Conservation (phyloP, 2,329 filamentous ascomycete genomes). For the Orbilia quercus region DNA sequence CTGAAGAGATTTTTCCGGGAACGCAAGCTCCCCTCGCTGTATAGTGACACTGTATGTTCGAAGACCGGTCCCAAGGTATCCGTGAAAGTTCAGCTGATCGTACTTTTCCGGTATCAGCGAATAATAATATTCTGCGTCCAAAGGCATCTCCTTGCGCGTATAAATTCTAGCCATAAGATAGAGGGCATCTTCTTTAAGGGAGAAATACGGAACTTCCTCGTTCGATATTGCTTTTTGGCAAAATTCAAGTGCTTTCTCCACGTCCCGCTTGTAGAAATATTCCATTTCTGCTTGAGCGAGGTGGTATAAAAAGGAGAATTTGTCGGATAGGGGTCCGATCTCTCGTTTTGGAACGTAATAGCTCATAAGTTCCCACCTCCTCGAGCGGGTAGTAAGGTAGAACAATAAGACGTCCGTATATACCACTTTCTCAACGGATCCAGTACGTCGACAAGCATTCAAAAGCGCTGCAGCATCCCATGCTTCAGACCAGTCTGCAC, state of each 20-base stretch:
- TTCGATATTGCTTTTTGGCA: conserved; percentile 28
- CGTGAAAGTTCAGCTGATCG: conserved; percentile 35
- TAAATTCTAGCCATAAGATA: conserved; percentile 37
- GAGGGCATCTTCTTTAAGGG: conserved; percentile 17
- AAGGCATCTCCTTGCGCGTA: conserved; percentile 9
- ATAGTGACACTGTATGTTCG: neutral
- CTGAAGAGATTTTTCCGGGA: neutral
- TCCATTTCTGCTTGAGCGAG: conserved; percentile 20
- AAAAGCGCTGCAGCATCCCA: no score
- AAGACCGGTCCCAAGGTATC: neutral
- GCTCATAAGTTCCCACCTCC: neutral
- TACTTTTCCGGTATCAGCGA: conserved; percentile 28
- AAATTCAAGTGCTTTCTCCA: conserved; percentile 5
- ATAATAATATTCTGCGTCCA: conserved; percentile 46
- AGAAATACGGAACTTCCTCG: neutral
- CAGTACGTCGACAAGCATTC: no score
- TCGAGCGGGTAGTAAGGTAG: neutral
- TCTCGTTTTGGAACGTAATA: no score
- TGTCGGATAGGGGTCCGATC: neutral
- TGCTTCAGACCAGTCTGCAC: no score
- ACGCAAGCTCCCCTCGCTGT: neutral
- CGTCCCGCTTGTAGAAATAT: conserved; percentile 30
- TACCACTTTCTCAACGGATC: no score
- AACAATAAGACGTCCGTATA: neutral
- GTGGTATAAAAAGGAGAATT: neutral